A percentile compares a stretch with the other conserved stretches of the same genome.
phyloP scores from a whole-genome alignment of 164 flowering plant genomes.

The Nelumbo lutea region DNA sequence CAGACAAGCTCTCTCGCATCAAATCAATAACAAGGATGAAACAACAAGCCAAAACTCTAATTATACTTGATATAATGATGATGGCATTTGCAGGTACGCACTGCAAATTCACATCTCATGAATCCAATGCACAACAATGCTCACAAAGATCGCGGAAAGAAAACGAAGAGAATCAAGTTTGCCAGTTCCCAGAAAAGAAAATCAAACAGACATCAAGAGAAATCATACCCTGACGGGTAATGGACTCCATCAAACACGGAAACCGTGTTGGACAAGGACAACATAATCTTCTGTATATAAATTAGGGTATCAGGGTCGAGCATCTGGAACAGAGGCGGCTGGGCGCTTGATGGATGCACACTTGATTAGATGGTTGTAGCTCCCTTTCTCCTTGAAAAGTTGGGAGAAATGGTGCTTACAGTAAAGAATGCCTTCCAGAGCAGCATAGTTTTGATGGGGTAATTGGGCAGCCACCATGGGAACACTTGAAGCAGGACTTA shows the following conservation, averaged over 20 bases:
- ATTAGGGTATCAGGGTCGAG: conserved; percentile 16
- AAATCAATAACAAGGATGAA: too few species aligned
- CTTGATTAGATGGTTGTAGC: conserved; percentile 89
- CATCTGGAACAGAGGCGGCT: conserved; percentile 51
- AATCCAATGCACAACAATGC: too few species aligned
- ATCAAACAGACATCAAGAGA: background rate
- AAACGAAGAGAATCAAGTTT: too few species aligned
- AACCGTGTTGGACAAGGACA: too few species aligned
- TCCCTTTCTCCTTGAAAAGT: conserved; percentile 96
- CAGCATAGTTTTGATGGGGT: conserved; percentile 94
- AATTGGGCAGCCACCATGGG: conserved; percentile 87
- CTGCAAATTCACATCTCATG: too few species aligned
- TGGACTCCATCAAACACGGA: too few species aligned
- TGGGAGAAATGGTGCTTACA: conserved; percentile 99
- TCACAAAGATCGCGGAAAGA: too few species aligned
- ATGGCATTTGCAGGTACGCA: too few species aligned
- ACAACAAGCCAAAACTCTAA: too few species aligned
- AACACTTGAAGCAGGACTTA: conserved; percentile 96
- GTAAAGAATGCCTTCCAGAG: conserved; percentile 84
- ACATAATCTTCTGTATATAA: background rate
- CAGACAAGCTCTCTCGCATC: too few species aligned
- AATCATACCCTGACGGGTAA: too few species aligned
- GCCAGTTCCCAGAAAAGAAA: background rate
- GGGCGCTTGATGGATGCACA: conserved; percentile 77
- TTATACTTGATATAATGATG: too few species aligned